Evolutionary conservation across 1,284 basidiomycete species (phyloP).

Genomic region (Melampsora occidentalis): DNA sequence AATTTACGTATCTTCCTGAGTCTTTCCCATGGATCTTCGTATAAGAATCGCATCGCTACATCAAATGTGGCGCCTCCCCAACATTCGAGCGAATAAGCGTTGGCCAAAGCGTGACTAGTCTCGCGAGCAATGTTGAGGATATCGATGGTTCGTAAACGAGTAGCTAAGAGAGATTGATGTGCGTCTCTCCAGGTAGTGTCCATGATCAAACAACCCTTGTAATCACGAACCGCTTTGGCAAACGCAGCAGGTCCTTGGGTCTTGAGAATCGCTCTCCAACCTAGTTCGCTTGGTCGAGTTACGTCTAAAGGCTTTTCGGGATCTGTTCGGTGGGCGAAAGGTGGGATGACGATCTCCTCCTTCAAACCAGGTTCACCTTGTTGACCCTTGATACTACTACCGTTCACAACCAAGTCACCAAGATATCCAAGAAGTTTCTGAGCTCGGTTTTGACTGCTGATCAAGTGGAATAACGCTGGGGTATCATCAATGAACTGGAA

Average conservation of each 20-base stretch:
- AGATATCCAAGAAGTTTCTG: constrained; percentile 96
- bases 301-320: constrained; percentile 72
- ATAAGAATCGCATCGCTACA: constrained; percentile 98
- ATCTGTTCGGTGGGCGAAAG: constrained; percentile 73
- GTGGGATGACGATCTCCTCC: constrained; percentile 80
- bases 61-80: constrained; percentile 99
- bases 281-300: constrained; percentile 74
- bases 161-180: constrained; percentile 95
- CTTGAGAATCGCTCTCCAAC: constrained; percentile 99
- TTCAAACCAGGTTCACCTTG: constrained; percentile 89
- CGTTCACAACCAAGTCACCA: constrained; percentile 96
- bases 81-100: constrained; percentile 95
- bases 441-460: constrained; percentile 95
- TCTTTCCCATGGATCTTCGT: constrained; percentile 99
- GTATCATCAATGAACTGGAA: constrained; percentile 95
- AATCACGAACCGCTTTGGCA: constrained; percentile 93
- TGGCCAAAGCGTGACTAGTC: constrained; percentile 88
- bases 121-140: constrained; percentile 96
- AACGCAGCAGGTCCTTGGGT: constrained; percentile 97
- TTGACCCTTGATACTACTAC: constrained; percentile 86
- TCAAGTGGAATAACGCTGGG: constrained; percentile 95
- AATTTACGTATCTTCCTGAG: constrained; percentile 88
- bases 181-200: constrained; percentile 99
- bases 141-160: constrained; percentile 89
- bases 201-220: constrained; percentile 73